Evolutionary conservation across 148 eudicot genomes (phyloP).

Genomic region (Rhododendron ferrugineum): DNA sequence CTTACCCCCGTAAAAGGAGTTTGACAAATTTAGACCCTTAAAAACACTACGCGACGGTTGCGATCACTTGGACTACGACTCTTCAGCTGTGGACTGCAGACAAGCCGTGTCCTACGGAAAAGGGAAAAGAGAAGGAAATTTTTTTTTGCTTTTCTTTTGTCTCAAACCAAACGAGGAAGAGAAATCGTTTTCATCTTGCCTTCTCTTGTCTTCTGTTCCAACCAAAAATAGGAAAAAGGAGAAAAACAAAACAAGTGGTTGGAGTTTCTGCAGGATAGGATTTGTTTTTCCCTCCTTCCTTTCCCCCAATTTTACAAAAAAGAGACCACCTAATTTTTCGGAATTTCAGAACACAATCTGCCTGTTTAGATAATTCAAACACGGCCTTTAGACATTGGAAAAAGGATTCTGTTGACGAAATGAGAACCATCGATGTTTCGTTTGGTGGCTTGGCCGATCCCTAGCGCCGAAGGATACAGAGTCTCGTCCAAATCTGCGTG

Average conservation of each 20-base stretch:
- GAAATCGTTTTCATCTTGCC: neutral
- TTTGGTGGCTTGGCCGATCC: slow-evolving; percentile 53
- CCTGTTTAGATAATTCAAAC: neutral
- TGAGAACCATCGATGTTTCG: slow-evolving; percentile 65
- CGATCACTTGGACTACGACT: fast-evolving
- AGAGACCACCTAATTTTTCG: neutral
- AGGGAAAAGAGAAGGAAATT: no score
- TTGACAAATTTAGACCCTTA: no score
- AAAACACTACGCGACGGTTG: no score
- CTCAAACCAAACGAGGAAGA: neutral
- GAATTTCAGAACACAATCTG: neutral
- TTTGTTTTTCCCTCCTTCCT: no score
- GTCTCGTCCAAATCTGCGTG: slow-evolving; percentile 89
- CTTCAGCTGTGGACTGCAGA: no score
- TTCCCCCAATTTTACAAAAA: no score
- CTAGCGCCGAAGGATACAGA: slow-evolving; percentile 58
- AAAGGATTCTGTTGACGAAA: neutral
- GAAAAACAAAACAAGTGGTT: no score
- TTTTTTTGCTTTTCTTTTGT: neutral
- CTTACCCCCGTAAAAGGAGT: no score
- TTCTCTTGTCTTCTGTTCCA: neutral
- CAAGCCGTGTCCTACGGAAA: no score
- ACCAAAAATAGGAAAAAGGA: no score
- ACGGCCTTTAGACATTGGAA: neutral
- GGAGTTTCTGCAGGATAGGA: no score